A percentile compares a stretch with the other conserved stretches of the same genome.
Conservation (phyloP, 164 flowering plant genomes). For the Platanus orientalis region DNA sequence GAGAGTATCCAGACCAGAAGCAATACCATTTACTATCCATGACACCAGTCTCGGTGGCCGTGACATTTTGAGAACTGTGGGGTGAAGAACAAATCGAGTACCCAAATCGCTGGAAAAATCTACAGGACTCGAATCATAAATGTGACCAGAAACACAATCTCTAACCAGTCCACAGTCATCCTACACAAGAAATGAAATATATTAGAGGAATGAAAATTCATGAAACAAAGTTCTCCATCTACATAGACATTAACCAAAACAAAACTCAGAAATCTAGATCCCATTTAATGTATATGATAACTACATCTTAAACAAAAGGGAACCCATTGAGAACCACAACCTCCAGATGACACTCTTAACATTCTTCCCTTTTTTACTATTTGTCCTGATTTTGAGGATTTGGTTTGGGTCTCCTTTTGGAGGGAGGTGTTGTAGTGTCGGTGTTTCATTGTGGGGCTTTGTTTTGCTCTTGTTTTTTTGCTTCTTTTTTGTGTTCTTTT, state of each 20-base stretch:
- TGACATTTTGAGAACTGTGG: conserved; percentile 56
- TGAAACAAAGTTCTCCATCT: not conserved
- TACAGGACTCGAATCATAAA: conserved; percentile 87
- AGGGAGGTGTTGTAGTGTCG: too few relatives aligned
- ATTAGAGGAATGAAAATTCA: not conserved
- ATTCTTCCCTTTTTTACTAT: too few relatives aligned
- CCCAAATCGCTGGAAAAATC: conserved; percentile 90
- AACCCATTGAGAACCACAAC: not conserved
- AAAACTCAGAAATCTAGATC: not conserved
- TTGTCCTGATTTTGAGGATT: too few relatives aligned
- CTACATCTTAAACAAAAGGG: not conserved
- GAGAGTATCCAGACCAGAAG: conserved; percentile 70
- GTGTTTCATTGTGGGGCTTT: too few relatives aligned
- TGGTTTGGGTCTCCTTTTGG: too few relatives aligned
- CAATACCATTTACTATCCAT: conserved; percentile 65
- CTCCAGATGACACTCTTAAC: too few relatives aligned
- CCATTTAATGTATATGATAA: not conserved
- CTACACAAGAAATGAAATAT: conserved; percentile 33
- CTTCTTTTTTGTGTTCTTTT: too few relatives aligned
- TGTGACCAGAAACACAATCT: conserved; percentile 68
- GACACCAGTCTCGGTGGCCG: conserved; percentile 60
- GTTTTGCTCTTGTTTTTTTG: too few relatives aligned
- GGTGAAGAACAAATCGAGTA: conserved; percentile 66
- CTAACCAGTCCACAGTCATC: conserved; percentile 59
- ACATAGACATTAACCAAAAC: conserved; percentile 1